phyloP scores from a whole-genome alignment of 2,329 filamentous ascomycete genomes.

The Aspergillus aculeatus region DNA sequence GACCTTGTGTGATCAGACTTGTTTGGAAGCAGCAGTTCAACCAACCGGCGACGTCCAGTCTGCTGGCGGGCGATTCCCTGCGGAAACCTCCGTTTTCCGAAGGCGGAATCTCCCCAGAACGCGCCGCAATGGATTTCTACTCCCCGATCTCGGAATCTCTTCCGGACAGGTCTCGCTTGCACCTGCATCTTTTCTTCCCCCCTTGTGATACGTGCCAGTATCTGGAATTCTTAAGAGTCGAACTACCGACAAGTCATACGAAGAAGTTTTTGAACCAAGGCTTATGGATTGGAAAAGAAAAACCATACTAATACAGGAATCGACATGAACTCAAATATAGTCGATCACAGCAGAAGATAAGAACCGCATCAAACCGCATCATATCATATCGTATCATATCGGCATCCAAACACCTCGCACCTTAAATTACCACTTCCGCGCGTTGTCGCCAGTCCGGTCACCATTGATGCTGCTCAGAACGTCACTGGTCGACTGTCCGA shows the following conservation, averaged over 20 bases:
- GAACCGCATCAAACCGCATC: not conserved
- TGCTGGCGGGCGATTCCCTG: not conserved
- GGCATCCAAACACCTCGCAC: not conserved
- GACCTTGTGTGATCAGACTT: not conserved
- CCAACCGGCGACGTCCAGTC: not conserved
- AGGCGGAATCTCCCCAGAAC: not conserved
- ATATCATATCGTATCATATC: not conserved
- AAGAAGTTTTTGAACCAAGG: not conserved
- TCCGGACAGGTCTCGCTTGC: not conserved
- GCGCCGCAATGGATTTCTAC: not conserved
- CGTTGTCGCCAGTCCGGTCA: not conserved
- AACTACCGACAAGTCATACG: not conserved
- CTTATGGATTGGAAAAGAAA: not conserved
- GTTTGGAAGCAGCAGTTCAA: not conserved
- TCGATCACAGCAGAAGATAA: not conserved
- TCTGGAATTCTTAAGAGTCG: too few species aligned
- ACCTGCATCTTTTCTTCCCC: not conserved
- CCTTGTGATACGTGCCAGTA: too few species aligned
- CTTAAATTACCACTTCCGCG: not conserved
- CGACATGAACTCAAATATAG: not conserved
- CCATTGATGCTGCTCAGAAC: slow-evolving; percentile 8
- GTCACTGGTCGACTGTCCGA: slow-evolving; percentile 17
- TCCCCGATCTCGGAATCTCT: slow-evolving; percentile 1
- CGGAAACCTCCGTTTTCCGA: slow-evolving; percentile 12
- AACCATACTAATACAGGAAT: not conserved